Conservation (phyloP, 31 red algal species). For the Porphyra umbilicalis region DNA sequence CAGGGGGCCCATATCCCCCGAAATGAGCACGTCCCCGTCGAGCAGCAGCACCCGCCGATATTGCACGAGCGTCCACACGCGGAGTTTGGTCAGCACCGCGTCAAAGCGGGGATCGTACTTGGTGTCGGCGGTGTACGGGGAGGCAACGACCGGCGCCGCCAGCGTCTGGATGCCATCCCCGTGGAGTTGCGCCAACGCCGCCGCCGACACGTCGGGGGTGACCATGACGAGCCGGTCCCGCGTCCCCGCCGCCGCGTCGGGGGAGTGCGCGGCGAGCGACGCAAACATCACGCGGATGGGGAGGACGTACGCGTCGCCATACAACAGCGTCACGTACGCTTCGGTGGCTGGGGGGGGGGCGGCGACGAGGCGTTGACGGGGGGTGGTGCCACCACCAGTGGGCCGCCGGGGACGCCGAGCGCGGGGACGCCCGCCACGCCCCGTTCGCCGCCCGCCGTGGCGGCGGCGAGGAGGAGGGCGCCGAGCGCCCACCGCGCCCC, state of each 20-base stretch:
- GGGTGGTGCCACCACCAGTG: no score
- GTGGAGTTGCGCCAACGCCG: slow-evolving; percentile 21
- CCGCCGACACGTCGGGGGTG: slow-evolving; percentile 45
- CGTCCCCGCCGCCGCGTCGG: slow-evolving; percentile 23
- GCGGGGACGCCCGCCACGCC: no score
- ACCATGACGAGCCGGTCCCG: slow-evolving; percentile 51
- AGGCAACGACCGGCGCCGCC: slow-evolving; percentile 23
- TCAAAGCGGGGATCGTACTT: slow-evolving; percentile 56
- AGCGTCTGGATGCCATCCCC: slow-evolving; percentile 50
- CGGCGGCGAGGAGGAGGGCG: no score
- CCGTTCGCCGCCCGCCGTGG: no score
- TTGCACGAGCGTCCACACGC: slow-evolving; percentile 54
- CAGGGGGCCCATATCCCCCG: slow-evolving; percentile 42
- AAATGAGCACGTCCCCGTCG: slow-evolving; percentile 68
- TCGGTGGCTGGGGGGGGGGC: background rate
- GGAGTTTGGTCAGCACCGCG: slow-evolving; percentile 72
- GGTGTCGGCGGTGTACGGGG: slow-evolving; percentile 33
- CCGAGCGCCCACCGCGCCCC: no score
- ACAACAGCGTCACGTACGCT: slow-evolving; percentile 76
- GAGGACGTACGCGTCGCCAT: slow-evolving; percentile 68
- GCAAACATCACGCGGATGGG: slow-evolving; percentile 74
- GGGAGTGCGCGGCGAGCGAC: slow-evolving; percentile 41
- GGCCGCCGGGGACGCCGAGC: no score
- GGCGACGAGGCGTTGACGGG: no score
- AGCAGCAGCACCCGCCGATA: slow-evolving; percentile 54